Conservation (phyloP, 2,329 filamentous ascomycete species). For the Coleophoma eucalyptorum region DNA sequence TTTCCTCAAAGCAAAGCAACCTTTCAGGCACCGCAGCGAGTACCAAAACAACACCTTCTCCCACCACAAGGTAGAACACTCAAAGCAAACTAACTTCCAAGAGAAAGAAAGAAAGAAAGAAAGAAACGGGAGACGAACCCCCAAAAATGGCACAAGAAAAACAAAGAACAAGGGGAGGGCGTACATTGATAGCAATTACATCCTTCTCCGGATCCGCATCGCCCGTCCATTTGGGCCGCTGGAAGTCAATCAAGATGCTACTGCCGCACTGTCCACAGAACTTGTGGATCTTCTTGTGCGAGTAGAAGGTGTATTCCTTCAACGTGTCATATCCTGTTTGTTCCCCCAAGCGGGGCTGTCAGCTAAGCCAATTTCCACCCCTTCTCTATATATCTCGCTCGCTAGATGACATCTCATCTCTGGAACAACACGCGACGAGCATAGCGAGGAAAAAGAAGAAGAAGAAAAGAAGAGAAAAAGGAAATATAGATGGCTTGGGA, state of each 20-base stretch:
- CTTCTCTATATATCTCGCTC: neutral
- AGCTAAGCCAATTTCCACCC: neutral
- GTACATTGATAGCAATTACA: slow-evolving; percentile 17
- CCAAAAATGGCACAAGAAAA: too few species aligned
- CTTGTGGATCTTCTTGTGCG: slow-evolving; percentile 9
- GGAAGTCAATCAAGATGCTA: slow-evolving; percentile 15
- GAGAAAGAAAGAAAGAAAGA: neutral
- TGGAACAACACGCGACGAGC: too few species aligned
- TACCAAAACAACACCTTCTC: too few species aligned
- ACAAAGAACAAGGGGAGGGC: neutral
- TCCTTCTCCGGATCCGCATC: slow-evolving; percentile 15
- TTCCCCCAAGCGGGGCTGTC: neutral
- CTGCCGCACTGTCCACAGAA: slow-evolving; percentile 20
- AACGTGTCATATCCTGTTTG: slow-evolving; percentile 12
- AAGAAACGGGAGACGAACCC: neutral
- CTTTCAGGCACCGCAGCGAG: too few species aligned
- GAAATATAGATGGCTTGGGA: too few species aligned
- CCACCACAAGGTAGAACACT: too few species aligned
- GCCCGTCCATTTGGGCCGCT: neutral
- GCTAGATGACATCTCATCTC: neutral
- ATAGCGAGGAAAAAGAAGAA: neutral
- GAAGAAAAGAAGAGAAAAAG: neutral
- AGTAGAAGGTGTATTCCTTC: slow-evolving; percentile 8
- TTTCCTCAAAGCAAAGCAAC: too few species aligned
- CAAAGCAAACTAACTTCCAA: neutral